Base-by-base conservation (phyloP, 164 flowering plant species). In the Dillenia turbinata region DNA sequence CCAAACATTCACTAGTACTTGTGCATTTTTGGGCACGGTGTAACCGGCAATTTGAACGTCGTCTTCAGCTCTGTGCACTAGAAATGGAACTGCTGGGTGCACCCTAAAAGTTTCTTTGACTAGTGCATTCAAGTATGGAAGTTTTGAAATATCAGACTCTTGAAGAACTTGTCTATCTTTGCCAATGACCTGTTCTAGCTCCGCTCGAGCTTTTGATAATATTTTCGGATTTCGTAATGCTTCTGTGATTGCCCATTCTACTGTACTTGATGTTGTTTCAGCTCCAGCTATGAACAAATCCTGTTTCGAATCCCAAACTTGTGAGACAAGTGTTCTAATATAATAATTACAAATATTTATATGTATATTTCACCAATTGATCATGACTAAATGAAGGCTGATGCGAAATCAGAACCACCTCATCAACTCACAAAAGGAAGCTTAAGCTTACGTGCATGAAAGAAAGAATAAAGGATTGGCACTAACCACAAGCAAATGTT, bases 401-500 rank as follows among this genome's bases (percentile, higher is more conserved):
- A 33, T 33, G 40, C 40, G 5, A 33, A 33, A 33, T 33, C 6
- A 33, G 40, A 6, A 33, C 40, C 5, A 6, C 6, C 7, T 4
- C 40, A 33, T 33, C 40, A 33, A 33, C 40, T 33, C 40, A 0
- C 5, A 33, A 33, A 4, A 33, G 40, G 7, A 33, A 33, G 40
- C 40, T 33, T 33, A 33, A 33, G 7, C 40, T 33, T 33, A 33
- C 40, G 40, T 33, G 40, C 40, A 33, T 33, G 40, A 33, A 33
- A 33, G 6, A 33, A 33, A 33, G 15, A 3, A 12, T 8, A 56
- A 8, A 55, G 17, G 46, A 43, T 9, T 8, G 5, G 44, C 0
- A 46, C 60, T 44, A 5, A 68, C 71, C 56, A 68, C 33, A 49
- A 68, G 45, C 40, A 68, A 9, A 52, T 61, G 49, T 24, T 52